Evolutionary conservation across 2,329 filamentous ascomycete genomes (phyloP).

Genomic region (Trichoderma brevicompactum): DNA sequence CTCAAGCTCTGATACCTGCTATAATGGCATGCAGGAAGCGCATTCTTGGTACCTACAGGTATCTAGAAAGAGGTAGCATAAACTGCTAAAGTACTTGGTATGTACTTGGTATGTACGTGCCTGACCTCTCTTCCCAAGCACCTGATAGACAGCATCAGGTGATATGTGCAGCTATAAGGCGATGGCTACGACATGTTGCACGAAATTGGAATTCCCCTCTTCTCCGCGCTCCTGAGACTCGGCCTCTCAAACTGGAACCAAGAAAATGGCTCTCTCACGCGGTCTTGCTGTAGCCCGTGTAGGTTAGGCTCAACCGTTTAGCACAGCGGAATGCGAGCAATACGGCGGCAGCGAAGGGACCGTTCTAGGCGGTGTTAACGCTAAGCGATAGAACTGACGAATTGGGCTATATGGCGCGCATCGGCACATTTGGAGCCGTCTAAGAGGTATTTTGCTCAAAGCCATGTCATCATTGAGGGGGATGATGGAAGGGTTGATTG

Average conservation of each 20-base stretch:
- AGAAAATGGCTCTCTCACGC: not conserved
- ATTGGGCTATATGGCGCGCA: conserved; percentile 13
- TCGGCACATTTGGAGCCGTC: not conserved
- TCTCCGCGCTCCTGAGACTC: not conserved
- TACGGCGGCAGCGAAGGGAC: conserved; percentile 10
- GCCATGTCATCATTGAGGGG: conserved; percentile 25
- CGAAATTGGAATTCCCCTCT: not conserved
- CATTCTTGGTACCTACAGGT: too few relatives aligned
- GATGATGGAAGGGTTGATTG: not conserved
- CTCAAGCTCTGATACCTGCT: not conserved
- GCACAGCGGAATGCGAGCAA: conserved; percentile 19
- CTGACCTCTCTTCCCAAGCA: not conserved
- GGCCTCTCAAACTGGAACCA: not conserved
- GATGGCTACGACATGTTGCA: not conserved
- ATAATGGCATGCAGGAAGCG: not conserved
- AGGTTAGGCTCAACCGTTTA: not conserved
- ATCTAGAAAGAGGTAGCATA: too few relatives aligned
- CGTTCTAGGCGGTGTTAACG: not conserved
- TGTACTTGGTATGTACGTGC: too few relatives aligned
- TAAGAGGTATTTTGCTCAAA: conserved; percentile 5
- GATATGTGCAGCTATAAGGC: not conserved
- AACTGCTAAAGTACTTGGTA: too few relatives aligned
- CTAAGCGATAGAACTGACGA: not conserved
- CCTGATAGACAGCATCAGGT: not conserved
- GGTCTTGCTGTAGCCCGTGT: not conserved